Conservation (phyloP, 176 grass and related monocot genomes). For the Musa beccarii region DNA sequence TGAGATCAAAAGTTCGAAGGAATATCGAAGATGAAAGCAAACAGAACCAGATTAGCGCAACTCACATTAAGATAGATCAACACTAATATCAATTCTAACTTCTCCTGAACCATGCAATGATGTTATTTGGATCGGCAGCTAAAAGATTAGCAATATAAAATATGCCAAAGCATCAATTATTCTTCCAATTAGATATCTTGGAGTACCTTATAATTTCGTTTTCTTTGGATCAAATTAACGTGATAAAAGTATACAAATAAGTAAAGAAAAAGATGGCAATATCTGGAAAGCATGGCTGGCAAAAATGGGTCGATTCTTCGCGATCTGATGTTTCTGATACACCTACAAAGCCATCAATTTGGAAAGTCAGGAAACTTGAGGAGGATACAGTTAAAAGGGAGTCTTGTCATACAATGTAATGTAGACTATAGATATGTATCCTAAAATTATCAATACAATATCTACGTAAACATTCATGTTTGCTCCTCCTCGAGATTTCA, state of each 20-base stretch:
- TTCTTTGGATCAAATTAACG: neutral
- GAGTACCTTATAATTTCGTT: neutral
- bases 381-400: neutral
- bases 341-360: neutral
- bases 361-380: neutral
- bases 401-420: neutral
- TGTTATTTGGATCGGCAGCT: too few relatives aligned
- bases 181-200: neutral
- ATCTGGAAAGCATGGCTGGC: neutral
- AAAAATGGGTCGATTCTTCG: neutral
- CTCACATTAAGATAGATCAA: too few relatives aligned
- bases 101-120: too few relatives aligned
- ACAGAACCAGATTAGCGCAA: too few relatives aligned
- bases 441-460: neutral
- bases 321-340: neutral
- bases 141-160: too few relatives aligned
- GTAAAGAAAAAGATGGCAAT: neutral
- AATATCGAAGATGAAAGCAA: too few relatives aligned
- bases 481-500: neutral
- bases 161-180: too few relatives aligned
- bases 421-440: neutral
- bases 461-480: neutral
- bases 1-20: too few relatives aligned
- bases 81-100: too few relatives aligned
- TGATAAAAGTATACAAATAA: neutral